Base-by-base conservation (phyloP, 805 yeast species). In the Saturnispora dispora region DNA sequence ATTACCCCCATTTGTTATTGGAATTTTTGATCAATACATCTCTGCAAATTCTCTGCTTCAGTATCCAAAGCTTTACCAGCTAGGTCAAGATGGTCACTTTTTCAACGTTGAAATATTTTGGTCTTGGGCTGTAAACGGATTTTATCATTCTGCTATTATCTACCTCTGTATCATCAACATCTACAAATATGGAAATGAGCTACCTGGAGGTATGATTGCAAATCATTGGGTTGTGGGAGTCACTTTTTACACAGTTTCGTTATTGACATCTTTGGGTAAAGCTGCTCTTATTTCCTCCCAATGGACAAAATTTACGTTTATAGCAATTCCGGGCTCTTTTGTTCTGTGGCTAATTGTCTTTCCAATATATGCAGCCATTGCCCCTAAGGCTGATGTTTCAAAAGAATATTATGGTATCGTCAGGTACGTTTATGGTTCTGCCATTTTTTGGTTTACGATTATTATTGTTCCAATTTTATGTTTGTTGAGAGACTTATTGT, bases 191-290 rank as follows among this genome's bases (percentile, higher is more conserved):
- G 89, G 95, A 22, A 76, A 81, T 60, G 79, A 79, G 28, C 71
- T 87, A 45, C 70, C 79, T 6, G 70, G 73, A 58, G 99, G 98
- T 5, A 70, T 72, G 46, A 71, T 81, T 11, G 86, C 87, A 5
- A 91, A 88, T 65, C 90, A 88, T 62, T 93, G 99, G 98, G 72
- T 85, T 0, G 88, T 96, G 90, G 98, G 99, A 49, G 85, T 90
- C 13, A 87, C 95, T 5, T 72, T 89, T 10, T 93, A 82, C 67
- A 85, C 98, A 1, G 77, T 95, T 0, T 88, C 96, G 66, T 79
- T 89, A 9, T 71, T 91, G 51, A 89, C 96, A 0, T 93, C 91
- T 0, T 74, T 93, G 46, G 97, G 97, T 6, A 93, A 93, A 66
- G 99, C 99, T 2, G 97, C 96, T 0, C 73, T 93, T 52, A 81